These are phyloP conservation scores for Saccharomycopsis malanga DNA, from an alignment of 805 yeast genomes.

Conservation along the genomic window DNA sequence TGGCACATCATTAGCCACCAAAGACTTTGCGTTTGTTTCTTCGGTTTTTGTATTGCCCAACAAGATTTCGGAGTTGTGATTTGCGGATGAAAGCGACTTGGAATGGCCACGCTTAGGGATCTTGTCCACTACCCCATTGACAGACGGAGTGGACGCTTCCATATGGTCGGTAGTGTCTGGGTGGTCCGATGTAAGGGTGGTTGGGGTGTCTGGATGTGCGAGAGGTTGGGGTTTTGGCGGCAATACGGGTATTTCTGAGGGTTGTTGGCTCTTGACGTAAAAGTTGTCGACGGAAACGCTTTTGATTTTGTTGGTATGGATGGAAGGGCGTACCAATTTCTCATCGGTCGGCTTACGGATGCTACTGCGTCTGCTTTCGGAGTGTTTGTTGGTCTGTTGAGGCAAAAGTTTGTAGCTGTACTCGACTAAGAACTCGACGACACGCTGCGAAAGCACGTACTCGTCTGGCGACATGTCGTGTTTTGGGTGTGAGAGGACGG, in stretches of 20 bases:
- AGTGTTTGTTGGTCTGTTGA: neutral
- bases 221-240: no score
- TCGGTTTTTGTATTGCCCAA: constrained; percentile 1
- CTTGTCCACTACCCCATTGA: neutral
- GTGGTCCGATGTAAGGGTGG: no score
- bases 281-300: constrained; percentile 3
- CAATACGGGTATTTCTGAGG: neutral
- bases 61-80: constrained; percentile 1
- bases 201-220: no score
- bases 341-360: neutral
- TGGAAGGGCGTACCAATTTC: neutral
- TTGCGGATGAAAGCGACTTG: constrained; percentile 3
- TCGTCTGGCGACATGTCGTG: constrained; percentile 93
- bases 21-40: neutral
- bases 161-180: no score
- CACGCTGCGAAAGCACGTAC: constrained; percentile 78
- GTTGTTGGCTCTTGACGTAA: neutral
- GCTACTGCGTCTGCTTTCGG: neutral
- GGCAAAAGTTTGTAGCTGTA: constrained; percentile 76
- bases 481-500: constrained; percentile 84
- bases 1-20: neutral
- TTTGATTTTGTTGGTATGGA: neutral
- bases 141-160: no score
- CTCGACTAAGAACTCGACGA: constrained; percentile 81
- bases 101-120: constrained; percentile 8